Conservation (phyloP, 495 filamentous ascomycete genomes). For the Neurospora sp. region DNA sequence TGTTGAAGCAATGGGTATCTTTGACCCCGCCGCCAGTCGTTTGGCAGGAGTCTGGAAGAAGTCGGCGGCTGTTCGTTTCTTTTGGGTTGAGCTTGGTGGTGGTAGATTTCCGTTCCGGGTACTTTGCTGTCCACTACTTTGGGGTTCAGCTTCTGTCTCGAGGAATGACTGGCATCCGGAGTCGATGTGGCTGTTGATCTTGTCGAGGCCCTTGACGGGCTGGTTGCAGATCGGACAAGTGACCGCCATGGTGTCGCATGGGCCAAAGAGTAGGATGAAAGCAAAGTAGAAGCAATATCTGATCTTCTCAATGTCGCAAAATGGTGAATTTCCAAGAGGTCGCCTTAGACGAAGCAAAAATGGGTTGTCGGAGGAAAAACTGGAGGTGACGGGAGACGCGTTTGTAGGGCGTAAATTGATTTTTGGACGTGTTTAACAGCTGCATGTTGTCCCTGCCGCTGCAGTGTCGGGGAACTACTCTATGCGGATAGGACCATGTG, state of each 20-base stretch:
- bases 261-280: not conserved
- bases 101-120: slow-evolving; percentile 13
- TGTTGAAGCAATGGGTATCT: slow-evolving; percentile 7
- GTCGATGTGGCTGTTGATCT: slow-evolving; percentile 88
- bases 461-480: not conserved
- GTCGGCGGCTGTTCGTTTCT: slow-evolving; percentile 48
- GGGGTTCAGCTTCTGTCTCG: slow-evolving; percentile 19
- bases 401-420: slow-evolving; percentile 4
- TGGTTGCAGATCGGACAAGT: slow-evolving; percentile 81
- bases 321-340: not conserved
- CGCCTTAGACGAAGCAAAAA: not conserved
- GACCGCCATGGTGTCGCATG: slow-evolving; percentile 31
- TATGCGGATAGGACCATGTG: not conserved
- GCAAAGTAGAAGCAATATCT: not conserved
- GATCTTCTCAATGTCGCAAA: not conserved
- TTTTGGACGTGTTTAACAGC: slow-evolving; percentile 3
- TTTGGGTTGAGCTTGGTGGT: slow-evolving; percentile 31
- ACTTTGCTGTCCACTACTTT: slow-evolving; percentile 33
- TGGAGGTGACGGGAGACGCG: not conserved
- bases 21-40: slow-evolving; percentile 29
- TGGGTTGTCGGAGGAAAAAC: not conserved
- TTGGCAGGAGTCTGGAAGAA: slow-evolving; percentile 71
- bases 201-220: slow-evolving; percentile 53
- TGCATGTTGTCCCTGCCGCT: not conserved
- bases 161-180: slow-evolving; percentile 59